phyloP scores from a whole-genome alignment of 495 filamentous ascomycete genomes.

The Neurospora sublineolata region DNA sequence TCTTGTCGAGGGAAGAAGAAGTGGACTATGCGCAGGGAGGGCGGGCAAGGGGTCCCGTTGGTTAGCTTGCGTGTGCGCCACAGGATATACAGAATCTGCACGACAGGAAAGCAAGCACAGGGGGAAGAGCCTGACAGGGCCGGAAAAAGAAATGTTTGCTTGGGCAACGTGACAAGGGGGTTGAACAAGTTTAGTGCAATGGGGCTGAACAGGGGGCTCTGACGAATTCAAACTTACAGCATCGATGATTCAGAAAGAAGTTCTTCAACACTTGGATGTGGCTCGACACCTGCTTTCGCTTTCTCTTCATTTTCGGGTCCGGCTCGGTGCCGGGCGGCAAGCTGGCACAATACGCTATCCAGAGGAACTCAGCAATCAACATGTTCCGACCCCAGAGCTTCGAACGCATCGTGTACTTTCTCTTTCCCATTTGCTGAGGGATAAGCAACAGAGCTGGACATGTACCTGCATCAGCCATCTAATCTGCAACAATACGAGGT shows the following conservation, averaged over 20 bases:
- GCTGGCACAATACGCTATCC: conserved; percentile 35
- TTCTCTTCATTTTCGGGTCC: conserved; percentile 31
- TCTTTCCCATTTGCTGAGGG: conserved; percentile 62
- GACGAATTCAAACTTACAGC: conserved; percentile 15
- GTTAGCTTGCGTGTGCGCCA: background rate
- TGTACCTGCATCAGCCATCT: background rate
- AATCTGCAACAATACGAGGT: background rate
- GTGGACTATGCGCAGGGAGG: conserved; percentile 28
- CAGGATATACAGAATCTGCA: background rate
- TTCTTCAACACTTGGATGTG: conserved; percentile 95
- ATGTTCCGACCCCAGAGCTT: conserved; percentile 82
- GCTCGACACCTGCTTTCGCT: conserved; percentile 85
- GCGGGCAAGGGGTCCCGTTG: conserved; percentile 3
- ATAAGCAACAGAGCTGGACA: conserved; percentile 63
- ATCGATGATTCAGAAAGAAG: conserved; percentile 40
- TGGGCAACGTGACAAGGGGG: background rate
- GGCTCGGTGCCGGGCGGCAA: conserved; percentile 23
- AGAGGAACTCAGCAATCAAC: conserved; percentile 75
- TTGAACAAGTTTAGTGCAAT: background rate
- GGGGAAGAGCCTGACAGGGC: background rate
- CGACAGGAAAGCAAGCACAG: conserved; percentile 1
- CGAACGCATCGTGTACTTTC: conserved; percentile 60
- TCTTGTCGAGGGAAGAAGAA: conserved; percentile 31
- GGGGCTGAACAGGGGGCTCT: background rate
- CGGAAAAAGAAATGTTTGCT: background rate